Evolutionary conservation across 2,329 filamentous ascomycete species (phyloP).

Genomic region (Chaetomium strumarium): DNA sequence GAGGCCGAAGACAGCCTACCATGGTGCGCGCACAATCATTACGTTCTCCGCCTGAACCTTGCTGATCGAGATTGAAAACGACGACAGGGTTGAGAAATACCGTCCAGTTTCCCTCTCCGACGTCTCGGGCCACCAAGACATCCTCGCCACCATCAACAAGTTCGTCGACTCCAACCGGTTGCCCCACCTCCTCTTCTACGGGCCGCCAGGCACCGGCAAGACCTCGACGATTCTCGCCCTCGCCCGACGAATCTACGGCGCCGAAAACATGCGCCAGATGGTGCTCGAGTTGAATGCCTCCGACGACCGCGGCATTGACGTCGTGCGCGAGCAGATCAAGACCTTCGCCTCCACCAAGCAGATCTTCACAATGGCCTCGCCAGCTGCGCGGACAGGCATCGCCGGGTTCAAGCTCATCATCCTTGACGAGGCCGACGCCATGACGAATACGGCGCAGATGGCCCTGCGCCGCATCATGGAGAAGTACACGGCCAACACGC

Average conservation of each 20-base stretch:
- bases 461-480: slow-evolving; percentile 96
- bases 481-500: slow-evolving; percentile 95
- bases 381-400: slow-evolving; percentile 39
- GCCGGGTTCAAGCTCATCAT: slow-evolving; percentile 93
- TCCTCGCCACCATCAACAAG: slow-evolving; percentile 94
- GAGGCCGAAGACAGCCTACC: slow-evolving; percentile 91
- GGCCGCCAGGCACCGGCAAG: slow-evolving; percentile 93
- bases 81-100: slow-evolving; percentile 89
- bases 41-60: not conserved
- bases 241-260: slow-evolving; percentile 86
- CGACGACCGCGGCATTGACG: slow-evolving; percentile 95
- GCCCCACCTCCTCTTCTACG: slow-evolving; percentile 93
- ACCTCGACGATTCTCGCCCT: slow-evolving; percentile 94
- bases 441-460: slow-evolving; percentile 99
- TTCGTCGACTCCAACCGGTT: slow-evolving; percentile 92
- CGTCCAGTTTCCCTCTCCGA: slow-evolving; percentile 82
- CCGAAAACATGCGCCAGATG: slow-evolving; percentile 94
- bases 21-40: slow-evolving; percentile 57
- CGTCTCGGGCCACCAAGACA: slow-evolving; percentile 95
- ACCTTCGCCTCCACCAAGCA: slow-evolving; percentile 98
- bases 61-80: not conserved
- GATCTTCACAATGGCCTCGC: slow-evolving; percentile 63
- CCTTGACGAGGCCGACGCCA: slow-evolving; percentile 97
- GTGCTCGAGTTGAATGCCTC: slow-evolving; percentile 96
- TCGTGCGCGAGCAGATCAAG: slow-evolving; percentile 98